Evolutionary conservation across 1,284 basidiomycete genomes (phyloP), one percentile per base, ranked within the genome.

Genomic region (Schizopora paradoxa): DNA sequence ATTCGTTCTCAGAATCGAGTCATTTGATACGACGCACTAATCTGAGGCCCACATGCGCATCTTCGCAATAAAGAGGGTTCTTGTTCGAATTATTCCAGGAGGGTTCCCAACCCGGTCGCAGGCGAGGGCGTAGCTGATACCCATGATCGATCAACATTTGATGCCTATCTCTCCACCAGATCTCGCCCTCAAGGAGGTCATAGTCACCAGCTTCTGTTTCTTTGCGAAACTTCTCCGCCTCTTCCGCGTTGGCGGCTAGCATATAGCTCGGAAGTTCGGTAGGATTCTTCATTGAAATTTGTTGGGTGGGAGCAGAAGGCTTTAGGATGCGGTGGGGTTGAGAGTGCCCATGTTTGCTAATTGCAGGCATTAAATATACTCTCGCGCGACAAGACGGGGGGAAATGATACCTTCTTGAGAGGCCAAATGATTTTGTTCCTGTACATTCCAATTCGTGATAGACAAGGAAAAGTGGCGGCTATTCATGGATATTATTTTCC

Each of bases 111-210:
- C 28, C 39, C n/a, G 45, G 38, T 25, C 39, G 28, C 26, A 34
- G 31, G n/a, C 45, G 29, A 13, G 42, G 14, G 4, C 29, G 38
- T 6, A 47, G 45, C 7, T 14, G 29, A 25, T 34, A 47, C 11
- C 45, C 45, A 25, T 25, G 31, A 14, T 16, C 6, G n/a, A 35
- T 23, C 7, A 47, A 40, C 32, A 36, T 19, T 14, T 42, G 19
- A 16, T 41, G 23, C 5, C 22, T 38, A 13, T 34, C 45, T 33
- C 39, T 33, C 45, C 45, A 42, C 16, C 41, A 27, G 10, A 33
- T 37, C 22, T 34, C 45, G 14, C 39, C 10, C 10, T 22, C 28
- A n/a, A 39, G 37, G 6, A 39, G 37, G n/a, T n/a, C n/a, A n/a
- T n/a, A n/a, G n/a, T n/a, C n/a, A n/a, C n/a, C n/a, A n/a, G n/a